Evolutionary conservation across 306 rosid species (phyloP), one percentile per base, ranked within the genome.

Genomic region (Vigna nakashimae): DNA sequence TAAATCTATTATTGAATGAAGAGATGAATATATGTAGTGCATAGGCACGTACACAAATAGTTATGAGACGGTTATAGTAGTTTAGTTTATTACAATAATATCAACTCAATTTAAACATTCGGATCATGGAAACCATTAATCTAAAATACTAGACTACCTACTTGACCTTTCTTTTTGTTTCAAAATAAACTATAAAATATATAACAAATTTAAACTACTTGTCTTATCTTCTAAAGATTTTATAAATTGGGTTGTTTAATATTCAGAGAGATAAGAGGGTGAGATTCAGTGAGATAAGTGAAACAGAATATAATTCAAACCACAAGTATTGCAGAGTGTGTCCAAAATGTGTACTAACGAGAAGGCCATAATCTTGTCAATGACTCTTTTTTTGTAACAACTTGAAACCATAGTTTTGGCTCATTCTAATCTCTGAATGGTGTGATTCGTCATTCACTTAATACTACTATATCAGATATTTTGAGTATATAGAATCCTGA

Each of bases 51-150:
- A n/a, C n/a, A n/a, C n/a, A n/a, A n/a, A n/a, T n/a, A n/a, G n/a
- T n/a, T n/a, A n/a, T n/a, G n/a, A n/a, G n/a, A n/a, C n/a, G n/a
- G n/a, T n/a, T n/a, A n/a, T n/a, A n/a, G n/a, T n/a, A n/a, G n/a
- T n/a, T n/a, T n/a, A n/a, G n/a, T n/a, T n/a, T n/a, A n/a, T n/a
- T n/a, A n/a, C n/a, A n/a, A n/a, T n/a, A n/a, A n/a, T n/a, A 74
- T 7, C 59, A 72, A 77, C 42, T 76, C 82, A 71, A 75, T 52
- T 55, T 55, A 70, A 59, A 71, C 76, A 51, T 62, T 18, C 7
- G 13, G 64, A 20, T 59, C 34, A 60, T 74, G 40, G 65, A 34
- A 32, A 30, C 52, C 17, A 22, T 73, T 66, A n/a, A 30, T 63
- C 20, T 52, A 16, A 22, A 42, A 24, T 24, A 52, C 53, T n/a